Base-by-base conservation (phyloP, 225 moss, liverwort and hornwort species). In the Takakia lepidozioides region DNA sequence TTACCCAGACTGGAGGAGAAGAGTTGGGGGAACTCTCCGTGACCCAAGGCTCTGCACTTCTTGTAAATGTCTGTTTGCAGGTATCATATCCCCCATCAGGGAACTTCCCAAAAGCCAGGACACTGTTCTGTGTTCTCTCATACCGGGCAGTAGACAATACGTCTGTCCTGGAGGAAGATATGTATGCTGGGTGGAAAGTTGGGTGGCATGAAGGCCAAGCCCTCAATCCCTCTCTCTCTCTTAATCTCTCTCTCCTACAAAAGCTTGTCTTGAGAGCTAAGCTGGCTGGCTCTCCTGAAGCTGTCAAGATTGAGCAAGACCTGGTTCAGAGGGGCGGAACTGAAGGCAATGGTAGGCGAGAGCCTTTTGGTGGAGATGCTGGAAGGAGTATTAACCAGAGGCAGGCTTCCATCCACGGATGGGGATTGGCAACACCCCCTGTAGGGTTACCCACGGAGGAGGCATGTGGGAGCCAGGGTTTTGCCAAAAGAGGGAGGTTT, bases 161-260 rank as follows among this genome's bases (percentile, higher is more conserved):
- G 25, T 63, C 63, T 5, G 34, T 58, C 19, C 47, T 74, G 14
- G 79, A 80, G 39, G 79, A 80, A 51, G 79, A 80, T 54, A 35
- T 80, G 25, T 80, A 74, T 49, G 67, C 70, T 15, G 67, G 74
- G 28, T 80, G 79, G 79, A 80, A 67, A 32, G 27, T 70, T 57
- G 74, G 79, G 32, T 80, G 74, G 74, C 66, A 74, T 58, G 79
- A 80, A 61, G 64, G 74, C 32, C 66, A 58, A 52, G 53, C 57
- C 19, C 59, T 45, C 26, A 51, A 62, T 25, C 69, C 55, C 42
- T 35, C 49, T 39, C 19, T 11, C 9, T 42, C 27, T 14, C 32
- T 36, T 24, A 42, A 66, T 25, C 63, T 62, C 49, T 64, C 58
- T 28, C 25, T 80, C 14, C 46, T 80, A 11, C 51, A 64, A 63